phyloP scores from a whole-genome alignment of 2,329 filamentous ascomycete species.

The Ceratocystis colombiana region DNA sequence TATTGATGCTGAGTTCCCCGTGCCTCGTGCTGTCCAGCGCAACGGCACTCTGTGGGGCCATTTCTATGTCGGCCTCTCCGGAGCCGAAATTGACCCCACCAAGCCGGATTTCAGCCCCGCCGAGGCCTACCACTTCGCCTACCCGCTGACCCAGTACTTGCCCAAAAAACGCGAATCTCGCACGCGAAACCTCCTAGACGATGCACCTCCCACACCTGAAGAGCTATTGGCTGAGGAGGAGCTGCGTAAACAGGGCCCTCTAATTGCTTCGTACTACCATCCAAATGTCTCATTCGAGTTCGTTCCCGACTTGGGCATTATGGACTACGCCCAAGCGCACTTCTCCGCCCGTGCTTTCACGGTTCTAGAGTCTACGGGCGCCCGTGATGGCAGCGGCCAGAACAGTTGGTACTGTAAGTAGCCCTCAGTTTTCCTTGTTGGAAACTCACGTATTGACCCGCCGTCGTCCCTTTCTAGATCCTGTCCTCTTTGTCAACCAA shows the following conservation, averaged over 20 bases:
- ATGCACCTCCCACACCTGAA: conserved; percentile 33
- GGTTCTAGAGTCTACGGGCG: conserved; percentile 66
- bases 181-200: conserved; percentile 73
- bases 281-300: conserved; percentile 86
- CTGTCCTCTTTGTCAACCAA: conserved; percentile 82
- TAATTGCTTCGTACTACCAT: conserved; percentile 81
- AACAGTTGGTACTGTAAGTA: conserved; percentile 75
- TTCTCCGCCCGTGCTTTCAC: conserved; percentile 69
- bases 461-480: conserved; percentile 38
- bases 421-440: too few relatives aligned
- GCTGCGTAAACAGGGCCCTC: conserved; percentile 47
- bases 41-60: conserved; percentile 94
- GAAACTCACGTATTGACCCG: not conserved
- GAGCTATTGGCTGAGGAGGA: conserved; percentile 45
- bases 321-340: conserved; percentile 56
- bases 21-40: conserved; percentile 71
- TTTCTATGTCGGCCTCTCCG: conserved; percentile 74
- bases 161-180: conserved; percentile 84
- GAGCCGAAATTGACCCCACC: conserved; percentile 65
- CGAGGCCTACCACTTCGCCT: conserved; percentile 72
- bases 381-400: conserved; percentile 71
- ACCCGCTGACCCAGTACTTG: conserved; percentile 80
- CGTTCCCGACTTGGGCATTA: conserved; percentile 65
- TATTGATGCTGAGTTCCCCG: conserved; percentile 63
- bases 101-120: conserved; percentile 60